phyloP scores from a whole-genome alignment of 768 basidiomycete species.

The Boletus subparvulus region DNA sequence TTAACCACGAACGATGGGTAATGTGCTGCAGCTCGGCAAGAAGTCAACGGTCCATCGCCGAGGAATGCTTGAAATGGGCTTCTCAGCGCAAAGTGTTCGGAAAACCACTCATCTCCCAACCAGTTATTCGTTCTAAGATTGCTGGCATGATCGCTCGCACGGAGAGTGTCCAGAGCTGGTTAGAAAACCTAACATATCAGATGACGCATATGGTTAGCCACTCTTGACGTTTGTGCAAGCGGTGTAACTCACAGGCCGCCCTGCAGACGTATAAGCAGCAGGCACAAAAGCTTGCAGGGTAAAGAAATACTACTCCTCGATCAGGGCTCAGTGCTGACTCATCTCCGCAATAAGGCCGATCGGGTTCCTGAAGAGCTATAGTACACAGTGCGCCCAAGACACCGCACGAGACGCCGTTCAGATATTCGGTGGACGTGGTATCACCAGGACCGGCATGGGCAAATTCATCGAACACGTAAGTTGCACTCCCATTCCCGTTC shows the following conservation, averaged over 20 bases:
- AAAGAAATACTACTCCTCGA: slow-evolving; percentile 11
- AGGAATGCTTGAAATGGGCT: slow-evolving; percentile 91
- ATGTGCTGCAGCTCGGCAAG: slow-evolving; percentile 80
- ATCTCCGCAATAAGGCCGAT: slow-evolving; percentile 51
- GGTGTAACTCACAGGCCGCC: slow-evolving; percentile 1
- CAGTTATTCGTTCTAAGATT: slow-evolving; percentile 86
- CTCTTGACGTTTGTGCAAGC: background rate
- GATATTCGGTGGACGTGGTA: slow-evolving; percentile 84
- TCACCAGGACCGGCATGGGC: slow-evolving; percentile 77
- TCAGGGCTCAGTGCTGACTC: background rate
- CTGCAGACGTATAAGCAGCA: slow-evolving; percentile 68
- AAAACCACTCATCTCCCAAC: slow-evolving; percentile 77
- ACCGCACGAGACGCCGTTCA: slow-evolving; percentile 77
- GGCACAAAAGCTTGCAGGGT: slow-evolving; percentile 72
- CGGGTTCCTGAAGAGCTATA: slow-evolving; percentile 75
- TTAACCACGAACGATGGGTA: slow-evolving; percentile 94
- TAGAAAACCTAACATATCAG: slow-evolving; percentile 84
- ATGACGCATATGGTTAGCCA: slow-evolving; percentile 74
- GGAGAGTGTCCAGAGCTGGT: slow-evolving; percentile 81
- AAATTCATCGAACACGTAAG: slow-evolving; percentile 54
- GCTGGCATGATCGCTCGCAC: slow-evolving; percentile 86
- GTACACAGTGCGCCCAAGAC: slow-evolving; percentile 73
- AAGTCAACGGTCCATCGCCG: slow-evolving; percentile 64
- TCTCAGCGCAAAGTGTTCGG: slow-evolving; percentile 91
- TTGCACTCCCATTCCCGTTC: background rate